Evolutionary conservation across 2,329 filamentous ascomycete species (phyloP).

Genomic region (Colletotrichum ledebouriae): DNA sequence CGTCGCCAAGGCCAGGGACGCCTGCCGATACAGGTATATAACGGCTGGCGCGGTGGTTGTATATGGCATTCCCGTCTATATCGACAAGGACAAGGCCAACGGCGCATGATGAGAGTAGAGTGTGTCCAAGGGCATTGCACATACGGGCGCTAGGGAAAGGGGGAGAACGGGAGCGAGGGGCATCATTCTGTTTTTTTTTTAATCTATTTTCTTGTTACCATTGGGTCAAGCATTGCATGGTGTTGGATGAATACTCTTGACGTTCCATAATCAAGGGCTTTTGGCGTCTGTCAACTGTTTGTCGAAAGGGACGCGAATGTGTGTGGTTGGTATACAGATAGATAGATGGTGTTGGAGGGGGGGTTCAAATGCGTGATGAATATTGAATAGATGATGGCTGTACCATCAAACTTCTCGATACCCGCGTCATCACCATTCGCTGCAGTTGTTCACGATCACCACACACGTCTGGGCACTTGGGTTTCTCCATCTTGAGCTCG

Average conservation of each 20-base stretch:
- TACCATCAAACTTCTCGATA: neutral
- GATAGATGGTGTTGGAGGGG: neutral
- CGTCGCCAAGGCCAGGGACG: constrained; percentile 78
- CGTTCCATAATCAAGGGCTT: neutral
- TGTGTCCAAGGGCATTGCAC: neutral
- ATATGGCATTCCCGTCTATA: constrained; percentile 94
- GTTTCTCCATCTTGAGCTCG: too few relatives aligned
- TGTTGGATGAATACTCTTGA: constrained; percentile 6
- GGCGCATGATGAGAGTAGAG: neutral
- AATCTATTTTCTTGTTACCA: neutral
- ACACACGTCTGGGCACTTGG: too few relatives aligned
- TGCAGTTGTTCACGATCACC: neutral
- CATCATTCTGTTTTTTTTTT: neutral
- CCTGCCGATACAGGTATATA: constrained; percentile 90
- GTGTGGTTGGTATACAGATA: neutral
- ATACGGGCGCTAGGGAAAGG: neutral
- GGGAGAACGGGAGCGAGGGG: neutral
- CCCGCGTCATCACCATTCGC: neutral
- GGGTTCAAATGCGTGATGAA: neutral
- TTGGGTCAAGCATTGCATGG: neutral
- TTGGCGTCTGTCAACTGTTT: neutral
- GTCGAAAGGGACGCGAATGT: neutral
- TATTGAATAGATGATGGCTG: neutral
- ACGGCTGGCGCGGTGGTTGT: constrained; percentile 95
- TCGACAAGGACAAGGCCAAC: constrained; percentile 57